Evolutionary conservation across 345 rosid genomes (phyloP).

Genomic region (Brassica carinata): DNA sequence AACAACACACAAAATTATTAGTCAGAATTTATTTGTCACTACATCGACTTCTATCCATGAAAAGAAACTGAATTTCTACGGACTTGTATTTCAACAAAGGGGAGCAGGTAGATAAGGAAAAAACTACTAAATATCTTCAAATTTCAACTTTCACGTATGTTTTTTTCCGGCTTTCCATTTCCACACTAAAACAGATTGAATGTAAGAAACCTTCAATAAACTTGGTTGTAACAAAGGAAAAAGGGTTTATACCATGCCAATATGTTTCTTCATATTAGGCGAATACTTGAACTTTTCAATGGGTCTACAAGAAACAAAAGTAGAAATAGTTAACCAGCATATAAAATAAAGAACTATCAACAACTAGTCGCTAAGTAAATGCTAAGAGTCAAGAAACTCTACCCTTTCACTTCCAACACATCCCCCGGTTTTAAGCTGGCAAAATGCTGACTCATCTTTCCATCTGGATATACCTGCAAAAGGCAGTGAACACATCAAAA

Average conservation of each 20-base stretch:
- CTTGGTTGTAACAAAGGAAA: constrained; percentile 14
- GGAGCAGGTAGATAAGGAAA: constrained; percentile 3
- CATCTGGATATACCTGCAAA: constrained; percentile 89
- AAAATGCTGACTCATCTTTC: constrained; percentile 98
- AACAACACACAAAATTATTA: constrained; percentile 21
- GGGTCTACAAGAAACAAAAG: constrained; percentile 65
- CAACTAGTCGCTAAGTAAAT: not conserved
- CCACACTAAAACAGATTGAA: not conserved
- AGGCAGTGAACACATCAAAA: constrained; percentile 23
- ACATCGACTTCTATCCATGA: not conserved
- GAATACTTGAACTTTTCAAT: constrained; percentile 84
- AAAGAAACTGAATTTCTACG: not conserved
- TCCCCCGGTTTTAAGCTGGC: constrained; percentile 93
- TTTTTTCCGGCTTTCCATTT: not conserved
- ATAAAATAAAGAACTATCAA: constrained; percentile 3
- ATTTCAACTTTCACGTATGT: constrained; percentile 10
- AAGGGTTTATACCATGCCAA: constrained; percentile 87
- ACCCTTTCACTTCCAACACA: constrained; percentile 93
- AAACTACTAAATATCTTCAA: constrained; percentile 11
- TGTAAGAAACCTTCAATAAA: constrained; percentile 4
- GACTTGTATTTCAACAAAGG: not conserved
- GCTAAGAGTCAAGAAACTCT: constrained; percentile 14
- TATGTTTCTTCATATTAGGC: constrained; percentile 93
- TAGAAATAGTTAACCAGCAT: constrained; percentile 15
- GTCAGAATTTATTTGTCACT: constrained; percentile 2